Conservation (phyloP, 306 rosid genomes). For the Citrullus amarus region DNA sequence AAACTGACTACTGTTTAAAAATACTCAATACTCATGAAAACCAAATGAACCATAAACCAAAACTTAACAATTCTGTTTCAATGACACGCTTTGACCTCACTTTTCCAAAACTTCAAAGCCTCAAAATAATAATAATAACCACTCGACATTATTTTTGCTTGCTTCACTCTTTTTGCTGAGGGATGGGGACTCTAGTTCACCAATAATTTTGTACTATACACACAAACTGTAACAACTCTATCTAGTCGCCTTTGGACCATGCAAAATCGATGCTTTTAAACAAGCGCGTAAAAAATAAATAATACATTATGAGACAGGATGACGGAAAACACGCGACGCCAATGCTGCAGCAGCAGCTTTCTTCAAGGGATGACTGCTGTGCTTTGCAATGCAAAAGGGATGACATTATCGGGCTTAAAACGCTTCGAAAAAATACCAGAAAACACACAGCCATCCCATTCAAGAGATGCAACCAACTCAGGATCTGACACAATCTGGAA, state of each 20-base stretch:
- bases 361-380: background rate
- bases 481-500: constrained; percentile 1
- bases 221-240: background rate
- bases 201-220: constrained; percentile 1
- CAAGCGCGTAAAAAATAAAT: constrained; percentile 5
- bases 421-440: background rate
- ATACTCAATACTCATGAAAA: background rate
- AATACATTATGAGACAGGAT: background rate
- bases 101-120: constrained; percentile 8
- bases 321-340: background rate
- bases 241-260: background rate
- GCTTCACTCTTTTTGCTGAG: background rate
- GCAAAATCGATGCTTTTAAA: constrained; percentile 10
- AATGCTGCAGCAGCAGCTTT: background rate
- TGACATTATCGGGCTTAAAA: background rate
- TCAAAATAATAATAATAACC: background rate
- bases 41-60: background rate
- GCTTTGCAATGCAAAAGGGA: constrained; percentile 1
- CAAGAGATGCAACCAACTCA: background rate
- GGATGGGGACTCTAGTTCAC: background rate
- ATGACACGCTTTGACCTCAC: constrained; percentile 3
- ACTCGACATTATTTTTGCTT: background rate
- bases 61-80: background rate
- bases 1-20: background rate
- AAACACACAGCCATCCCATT: background rate